These are phyloP conservation scores for Cyclospora cayetanensis DNA, from an alignment of 169 alveolate genomes.

Conservation along the genomic window DNA sequence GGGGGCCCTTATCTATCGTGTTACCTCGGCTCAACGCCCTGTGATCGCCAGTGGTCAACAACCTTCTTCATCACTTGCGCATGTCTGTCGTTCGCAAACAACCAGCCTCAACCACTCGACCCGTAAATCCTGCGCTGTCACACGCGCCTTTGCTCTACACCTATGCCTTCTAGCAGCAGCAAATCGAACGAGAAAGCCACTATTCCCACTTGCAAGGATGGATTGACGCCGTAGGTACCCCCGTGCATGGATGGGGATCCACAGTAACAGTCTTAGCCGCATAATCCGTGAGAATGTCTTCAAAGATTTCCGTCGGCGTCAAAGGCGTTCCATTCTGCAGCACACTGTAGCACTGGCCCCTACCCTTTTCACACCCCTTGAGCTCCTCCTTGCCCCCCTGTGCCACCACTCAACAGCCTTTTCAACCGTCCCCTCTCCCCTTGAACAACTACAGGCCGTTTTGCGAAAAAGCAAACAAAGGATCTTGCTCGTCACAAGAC, in stretches of 20 bases:
- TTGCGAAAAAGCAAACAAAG: no score
- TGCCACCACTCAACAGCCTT: no score
- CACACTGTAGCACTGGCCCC: no score
- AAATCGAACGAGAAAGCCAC: not conserved
- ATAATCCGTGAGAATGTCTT: slow-evolving; percentile 94
- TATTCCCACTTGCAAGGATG: slow-evolving; percentile 91
- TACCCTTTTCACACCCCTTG: no score
- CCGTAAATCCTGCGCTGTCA: not conserved
- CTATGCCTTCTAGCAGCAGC: not conserved
- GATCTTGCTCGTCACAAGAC: no score
- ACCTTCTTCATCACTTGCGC: slow-evolving; percentile 81
- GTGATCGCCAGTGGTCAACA: slow-evolving; percentile 76
- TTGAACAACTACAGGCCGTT: no score
- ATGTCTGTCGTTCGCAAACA: slow-evolving; percentile 68
- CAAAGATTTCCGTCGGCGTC: slow-evolving; percentile 88
- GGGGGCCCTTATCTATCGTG: no score
- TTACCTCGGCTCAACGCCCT: slow-evolving; percentile 73
- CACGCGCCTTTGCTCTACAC: not conserved
- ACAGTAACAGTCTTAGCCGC: slow-evolving; percentile 93
- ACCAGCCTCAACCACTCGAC: not conserved
- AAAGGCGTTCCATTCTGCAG: slow-evolving; percentile 83
- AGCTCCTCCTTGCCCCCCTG: no score
- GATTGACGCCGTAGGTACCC: slow-evolving; percentile 83
- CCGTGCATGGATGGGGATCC: slow-evolving; percentile 92
- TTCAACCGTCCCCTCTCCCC: no score